Conservation (phyloP, 2,329 filamentous ascomycete genomes). For the Alternaria hordeiaustralica region DNA sequence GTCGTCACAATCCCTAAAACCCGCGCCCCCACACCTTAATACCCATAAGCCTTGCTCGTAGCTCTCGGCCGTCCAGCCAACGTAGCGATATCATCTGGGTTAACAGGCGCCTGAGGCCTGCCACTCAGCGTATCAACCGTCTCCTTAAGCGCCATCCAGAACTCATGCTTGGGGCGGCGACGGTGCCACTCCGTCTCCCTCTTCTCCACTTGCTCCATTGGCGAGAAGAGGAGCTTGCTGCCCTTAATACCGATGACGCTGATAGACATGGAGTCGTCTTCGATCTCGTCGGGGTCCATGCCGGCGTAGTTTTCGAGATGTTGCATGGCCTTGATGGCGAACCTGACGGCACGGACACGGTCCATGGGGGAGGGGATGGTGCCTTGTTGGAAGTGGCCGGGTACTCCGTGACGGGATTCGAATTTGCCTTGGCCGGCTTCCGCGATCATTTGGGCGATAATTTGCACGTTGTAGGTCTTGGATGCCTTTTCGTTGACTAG, state of each 20-base stretch:
- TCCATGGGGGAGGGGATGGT: slow-evolving; percentile 86
- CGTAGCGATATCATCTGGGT: slow-evolving; percentile 27
- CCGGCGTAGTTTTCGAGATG: slow-evolving; percentile 80
- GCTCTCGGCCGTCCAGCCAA: slow-evolving; percentile 24
- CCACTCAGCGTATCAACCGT: slow-evolving; percentile 87
- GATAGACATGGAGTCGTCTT: slow-evolving; percentile 74
- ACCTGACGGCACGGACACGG: slow-evolving; percentile 85
- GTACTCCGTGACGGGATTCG: slow-evolving; percentile 79
- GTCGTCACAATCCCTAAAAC: not conserved
- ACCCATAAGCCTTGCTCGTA: not conserved
- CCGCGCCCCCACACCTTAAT: not conserved
- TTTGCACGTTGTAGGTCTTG: slow-evolving; percentile 85
- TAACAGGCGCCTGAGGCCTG: slow-evolving; percentile 25
- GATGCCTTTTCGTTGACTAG: slow-evolving; percentile 97
- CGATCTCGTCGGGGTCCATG: slow-evolving; percentile 70
- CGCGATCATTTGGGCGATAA: slow-evolving; percentile 94
- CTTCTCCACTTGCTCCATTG: slow-evolving; percentile 80
- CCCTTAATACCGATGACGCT: slow-evolving; percentile 92
- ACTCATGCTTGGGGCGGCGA: slow-evolving; percentile 80
- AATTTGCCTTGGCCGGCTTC: slow-evolving; percentile 92
- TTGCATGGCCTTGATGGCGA: slow-evolving; percentile 93
- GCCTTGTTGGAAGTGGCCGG: slow-evolving; percentile 53
- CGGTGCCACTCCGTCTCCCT: slow-evolving; percentile 92
- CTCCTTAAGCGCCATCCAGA: slow-evolving; percentile 82
- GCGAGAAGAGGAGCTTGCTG: slow-evolving; percentile 84